Conservation (phyloP, 2,329 filamentous ascomycete genomes). For the Ophiostoma fasciatum region DNA sequence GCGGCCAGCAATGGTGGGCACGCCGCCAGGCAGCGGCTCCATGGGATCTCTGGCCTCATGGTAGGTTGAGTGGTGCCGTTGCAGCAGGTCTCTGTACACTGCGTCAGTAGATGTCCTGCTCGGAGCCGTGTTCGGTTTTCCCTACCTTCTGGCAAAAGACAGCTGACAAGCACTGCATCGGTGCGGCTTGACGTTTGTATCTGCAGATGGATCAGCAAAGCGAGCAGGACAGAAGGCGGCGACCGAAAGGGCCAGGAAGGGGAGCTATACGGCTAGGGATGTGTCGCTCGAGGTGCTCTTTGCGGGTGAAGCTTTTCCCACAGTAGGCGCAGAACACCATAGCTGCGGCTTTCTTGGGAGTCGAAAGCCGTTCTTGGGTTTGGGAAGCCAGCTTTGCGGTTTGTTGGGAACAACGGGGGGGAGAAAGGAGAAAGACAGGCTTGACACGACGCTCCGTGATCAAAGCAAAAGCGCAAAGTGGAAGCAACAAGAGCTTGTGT, state of each 20-base stretch:
- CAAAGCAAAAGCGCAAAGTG: no score
- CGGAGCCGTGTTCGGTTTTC: conserved; percentile 2
- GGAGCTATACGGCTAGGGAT: conserved; percentile 30
- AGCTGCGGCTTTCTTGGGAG: conserved; percentile 5
- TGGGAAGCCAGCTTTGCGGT: conserved; percentile 7
- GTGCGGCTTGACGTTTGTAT: conserved; percentile 40
- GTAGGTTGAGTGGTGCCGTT: conserved; percentile 35
- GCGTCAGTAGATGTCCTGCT: no score
- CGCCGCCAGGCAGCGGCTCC: conserved; percentile 28
- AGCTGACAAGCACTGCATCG: conserved; percentile 33
- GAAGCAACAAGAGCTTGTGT: no score
- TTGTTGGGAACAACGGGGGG: no score
- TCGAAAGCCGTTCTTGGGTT: conserved; percentile 1
- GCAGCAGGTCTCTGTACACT: conserved; percentile 34
- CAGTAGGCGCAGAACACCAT: conserved; percentile 39
- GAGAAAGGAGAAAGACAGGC: no score
- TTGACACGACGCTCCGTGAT: no score
- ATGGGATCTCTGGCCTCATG: conserved; percentile 33
- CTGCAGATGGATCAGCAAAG: conserved; percentile 18
- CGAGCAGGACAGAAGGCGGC: conserved; percentile 8
- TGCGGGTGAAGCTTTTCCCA: conserved; percentile 38
- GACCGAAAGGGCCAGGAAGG: no score
- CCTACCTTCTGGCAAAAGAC: conserved; percentile 33
- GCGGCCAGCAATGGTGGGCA: conserved; percentile 25
- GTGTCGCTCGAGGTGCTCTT: conserved; percentile 41